Evolutionary conservation across 2,329 filamentous ascomycete species (phyloP).

Genomic region (Cordyceps cateniannulata): DNA sequence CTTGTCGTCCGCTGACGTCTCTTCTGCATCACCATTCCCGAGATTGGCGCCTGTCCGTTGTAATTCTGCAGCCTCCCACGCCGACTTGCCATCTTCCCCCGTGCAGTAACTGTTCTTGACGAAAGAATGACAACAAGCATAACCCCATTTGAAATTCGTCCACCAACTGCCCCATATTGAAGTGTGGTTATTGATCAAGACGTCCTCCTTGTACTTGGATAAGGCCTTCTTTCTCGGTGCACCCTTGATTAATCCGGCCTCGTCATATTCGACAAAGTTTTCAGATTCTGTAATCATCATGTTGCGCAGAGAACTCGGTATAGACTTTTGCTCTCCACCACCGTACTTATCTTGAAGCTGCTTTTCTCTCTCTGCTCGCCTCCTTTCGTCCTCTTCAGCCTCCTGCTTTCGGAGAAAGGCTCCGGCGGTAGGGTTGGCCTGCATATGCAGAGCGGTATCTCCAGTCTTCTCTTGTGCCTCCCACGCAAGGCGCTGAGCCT

Average conservation of each 20-base stretch:
- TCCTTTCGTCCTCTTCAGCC: slow-evolving; percentile 62
- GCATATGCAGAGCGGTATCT: slow-evolving; percentile 76
- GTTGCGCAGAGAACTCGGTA: slow-evolving; percentile 57
- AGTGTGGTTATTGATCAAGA: slow-evolving; percentile 84
- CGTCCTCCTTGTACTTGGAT: slow-evolving; percentile 88
- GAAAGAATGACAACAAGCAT: slow-evolving; percentile 86
- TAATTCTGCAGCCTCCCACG: slow-evolving; percentile 69
- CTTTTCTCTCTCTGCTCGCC: slow-evolving; percentile 61
- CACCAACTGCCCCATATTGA: slow-evolving; percentile 97
- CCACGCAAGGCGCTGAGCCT: slow-evolving; percentile 87
- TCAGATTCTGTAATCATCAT: slow-evolving; percentile 74
- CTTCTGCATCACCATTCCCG: slow-evolving; percentile 16
- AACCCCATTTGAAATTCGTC: slow-evolving; percentile 92
- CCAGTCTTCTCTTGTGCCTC: slow-evolving; percentile 81
- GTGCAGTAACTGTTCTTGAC: slow-evolving; percentile 98
- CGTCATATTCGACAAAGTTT: slow-evolving; percentile 89
- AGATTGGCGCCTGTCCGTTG: slow-evolving; percentile 44
- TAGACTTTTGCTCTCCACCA: slow-evolving; percentile 48
- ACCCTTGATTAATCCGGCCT: slow-evolving; percentile 84
- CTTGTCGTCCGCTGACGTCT: slow-evolving; percentile 20
- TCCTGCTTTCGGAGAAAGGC: slow-evolving; percentile 79
- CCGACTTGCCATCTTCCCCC: slow-evolving; percentile 76
- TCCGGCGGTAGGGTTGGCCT: slow-evolving; percentile 93
- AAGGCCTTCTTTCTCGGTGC: slow-evolving; percentile 67
- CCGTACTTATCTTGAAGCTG: slow-evolving; percentile 79